Evolutionary conservation across 2,329 filamentous ascomycete genomes (phyloP).

Genomic region (Calonectria hawksworthii): DNA sequence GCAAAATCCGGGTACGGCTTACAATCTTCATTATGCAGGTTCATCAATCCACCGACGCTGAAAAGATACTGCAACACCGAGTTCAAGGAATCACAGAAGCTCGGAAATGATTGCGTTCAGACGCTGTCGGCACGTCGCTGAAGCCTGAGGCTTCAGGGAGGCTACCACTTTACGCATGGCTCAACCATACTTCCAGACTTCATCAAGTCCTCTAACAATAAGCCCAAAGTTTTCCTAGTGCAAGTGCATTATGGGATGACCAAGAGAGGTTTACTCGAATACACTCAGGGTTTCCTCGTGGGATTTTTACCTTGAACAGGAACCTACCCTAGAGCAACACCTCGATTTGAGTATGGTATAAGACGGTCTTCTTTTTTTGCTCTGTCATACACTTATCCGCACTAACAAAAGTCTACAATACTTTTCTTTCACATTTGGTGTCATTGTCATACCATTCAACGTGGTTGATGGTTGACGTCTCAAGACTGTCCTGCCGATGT

Average conservation of each 20-base stretch:
- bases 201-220: not conserved
- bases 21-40: not conserved
- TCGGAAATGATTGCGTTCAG: not conserved
- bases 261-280: not conserved
- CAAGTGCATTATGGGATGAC: not conserved
- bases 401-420: not conserved
- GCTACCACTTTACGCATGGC: not conserved
- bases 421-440: not conserved
- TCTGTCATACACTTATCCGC: not conserved
- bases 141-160: not conserved
- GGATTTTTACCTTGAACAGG: not conserved
- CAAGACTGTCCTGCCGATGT: not conserved
- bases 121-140: not conserved
- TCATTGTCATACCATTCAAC: not conserved
- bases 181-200: not conserved
- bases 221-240: not conserved
- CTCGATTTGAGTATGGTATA: not conserved
- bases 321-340: not conserved
- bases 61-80: not conserved
- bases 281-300: not conserved
- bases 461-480: not conserved
- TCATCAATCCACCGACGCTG: not conserved
- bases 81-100: not conserved
- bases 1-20: not conserved
- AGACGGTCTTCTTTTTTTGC: not conserved